A percentile compares a stretch with the other conserved stretches of the same genome.
Conservation (phyloP, 306 rosid species). For the Luffa acutangula region DNA sequence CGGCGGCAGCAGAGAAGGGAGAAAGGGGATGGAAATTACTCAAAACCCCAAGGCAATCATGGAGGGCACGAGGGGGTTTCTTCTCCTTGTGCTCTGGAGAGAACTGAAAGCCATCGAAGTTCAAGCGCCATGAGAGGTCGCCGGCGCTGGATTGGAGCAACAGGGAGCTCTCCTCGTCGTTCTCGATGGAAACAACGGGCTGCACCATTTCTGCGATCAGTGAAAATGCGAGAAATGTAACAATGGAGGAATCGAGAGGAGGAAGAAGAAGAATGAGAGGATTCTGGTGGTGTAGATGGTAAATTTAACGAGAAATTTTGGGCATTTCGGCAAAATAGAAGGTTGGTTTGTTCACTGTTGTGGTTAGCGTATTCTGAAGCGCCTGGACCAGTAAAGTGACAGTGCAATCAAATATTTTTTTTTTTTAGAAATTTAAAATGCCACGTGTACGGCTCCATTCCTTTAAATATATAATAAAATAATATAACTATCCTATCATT, state of each 20-base stretch:
- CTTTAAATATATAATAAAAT: neutral
- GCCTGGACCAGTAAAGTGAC: neutral
- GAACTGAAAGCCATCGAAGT: conserved; percentile 57
- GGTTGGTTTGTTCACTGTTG: neutral
- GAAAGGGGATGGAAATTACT: conserved; percentile 24
- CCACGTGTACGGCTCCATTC: neutral
- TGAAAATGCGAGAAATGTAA: neutral
- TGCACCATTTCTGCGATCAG: conserved; percentile 32
- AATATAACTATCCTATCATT: neutral
- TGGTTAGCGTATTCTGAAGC: conserved; percentile 13
- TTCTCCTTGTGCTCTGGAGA: conserved; percentile 39
- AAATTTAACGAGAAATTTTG: neutral
- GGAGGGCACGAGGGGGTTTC: conserved; percentile 51
- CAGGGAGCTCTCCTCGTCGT: conserved; percentile 53
- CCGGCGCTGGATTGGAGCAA: conserved; percentile 33
- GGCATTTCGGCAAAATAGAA: conserved; percentile 3
- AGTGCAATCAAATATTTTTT: neutral
- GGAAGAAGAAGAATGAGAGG: neutral
- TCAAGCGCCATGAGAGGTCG: conserved; percentile 80
- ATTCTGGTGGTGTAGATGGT: neutral
- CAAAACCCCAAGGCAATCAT: conserved; percentile 71
- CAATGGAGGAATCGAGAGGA: neutral
- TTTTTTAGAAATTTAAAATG: neutral
- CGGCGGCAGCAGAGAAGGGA: neutral
- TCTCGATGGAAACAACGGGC: conserved; percentile 14